Conservation (phyloP, 345 rosid genomes). For the Cardamine chenopodiifolia region DNA sequence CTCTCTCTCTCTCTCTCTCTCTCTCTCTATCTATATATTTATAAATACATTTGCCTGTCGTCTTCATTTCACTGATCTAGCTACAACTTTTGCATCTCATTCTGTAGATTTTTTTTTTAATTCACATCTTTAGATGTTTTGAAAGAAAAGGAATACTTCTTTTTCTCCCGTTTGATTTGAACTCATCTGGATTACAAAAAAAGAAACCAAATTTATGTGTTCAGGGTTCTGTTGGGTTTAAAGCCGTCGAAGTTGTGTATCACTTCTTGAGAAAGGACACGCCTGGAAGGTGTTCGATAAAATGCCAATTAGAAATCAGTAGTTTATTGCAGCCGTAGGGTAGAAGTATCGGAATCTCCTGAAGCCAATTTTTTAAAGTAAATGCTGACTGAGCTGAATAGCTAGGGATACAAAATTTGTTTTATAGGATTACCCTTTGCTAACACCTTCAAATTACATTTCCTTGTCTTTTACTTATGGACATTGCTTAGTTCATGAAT, state of each 20-base stretch:
- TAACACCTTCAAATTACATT: background rate
- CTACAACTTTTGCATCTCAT: background rate
- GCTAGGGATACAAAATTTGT: background rate
- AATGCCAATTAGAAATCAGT: constrained; percentile 25
- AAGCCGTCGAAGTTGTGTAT: background rate
- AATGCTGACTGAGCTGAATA: background rate
- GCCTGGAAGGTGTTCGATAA: constrained; percentile 35
- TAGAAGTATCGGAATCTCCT: background rate
- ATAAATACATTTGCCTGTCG: background rate
- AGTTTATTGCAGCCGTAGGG: background rate
- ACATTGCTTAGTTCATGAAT: background rate
- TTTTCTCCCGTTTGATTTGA: background rate
- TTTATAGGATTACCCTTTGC: background rate
- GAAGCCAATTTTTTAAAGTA: background rate
- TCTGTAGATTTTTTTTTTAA: background rate
- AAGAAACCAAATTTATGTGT: background rate
- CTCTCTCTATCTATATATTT: background rate
- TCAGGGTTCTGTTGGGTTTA: constrained; percentile 7
- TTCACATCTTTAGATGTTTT: background rate
- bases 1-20: too few relatives aligned
- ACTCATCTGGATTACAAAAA: background rate
- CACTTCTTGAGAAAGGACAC: background rate
- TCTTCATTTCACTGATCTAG: constrained; percentile 16
- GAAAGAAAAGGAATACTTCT: background rate
- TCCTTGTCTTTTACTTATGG: too few relatives aligned